Base-by-base conservation (phyloP, 108 stramenopile species). In the Stephanodiscus triporus region DNA sequence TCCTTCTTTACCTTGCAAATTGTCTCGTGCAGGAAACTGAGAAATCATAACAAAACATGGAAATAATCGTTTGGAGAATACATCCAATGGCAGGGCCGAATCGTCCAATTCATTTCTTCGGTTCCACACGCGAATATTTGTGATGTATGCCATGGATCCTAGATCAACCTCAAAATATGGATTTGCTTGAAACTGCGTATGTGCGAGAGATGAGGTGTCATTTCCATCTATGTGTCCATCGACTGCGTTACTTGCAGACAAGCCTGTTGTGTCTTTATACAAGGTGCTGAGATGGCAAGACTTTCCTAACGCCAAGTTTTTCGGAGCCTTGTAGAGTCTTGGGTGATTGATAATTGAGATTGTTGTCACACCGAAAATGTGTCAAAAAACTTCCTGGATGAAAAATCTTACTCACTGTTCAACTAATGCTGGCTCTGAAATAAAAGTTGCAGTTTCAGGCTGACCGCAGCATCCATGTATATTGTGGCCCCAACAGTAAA, bases 401-500 rank as follows among this genome's bases (percentile, higher is more conserved):
- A 34, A 6, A 13, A 3, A 13, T 4, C 32, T 14, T 19, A 19
- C 60, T 62, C 60, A 62, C 60, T 32, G 37, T 9, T 62, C 36
- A 22, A 84, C 83, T 13, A 38, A 54, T 3, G 75, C 7, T 14
- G 89, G 89, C 22, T 48, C 30, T 22, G 48, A 27, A 16, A 86
- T 50, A 48, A 85, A 85, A 36, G 49, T 45, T 32, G 53, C 14
- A 23, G 63, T 29, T 40, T 50, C 43, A 17, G 76, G 47, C 71
- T 81, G 84, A 26, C 84, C 89, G 45, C 86, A 85, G 78, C 87
- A 88, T n/a, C 86, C 89, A 58, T 70, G 55, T 20, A 64, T 14
- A 76, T 88, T 90, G 32, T 40, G 67, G 26, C 89, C 89, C 89
- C 89, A 90, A 43, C 66, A 72, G 64, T 83, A 85, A 54, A 90